These are phyloP conservation scores for Orobanche coerulescens DNA, from an alignment of 257 asterid species.

Conservation along the genomic window DNA sequence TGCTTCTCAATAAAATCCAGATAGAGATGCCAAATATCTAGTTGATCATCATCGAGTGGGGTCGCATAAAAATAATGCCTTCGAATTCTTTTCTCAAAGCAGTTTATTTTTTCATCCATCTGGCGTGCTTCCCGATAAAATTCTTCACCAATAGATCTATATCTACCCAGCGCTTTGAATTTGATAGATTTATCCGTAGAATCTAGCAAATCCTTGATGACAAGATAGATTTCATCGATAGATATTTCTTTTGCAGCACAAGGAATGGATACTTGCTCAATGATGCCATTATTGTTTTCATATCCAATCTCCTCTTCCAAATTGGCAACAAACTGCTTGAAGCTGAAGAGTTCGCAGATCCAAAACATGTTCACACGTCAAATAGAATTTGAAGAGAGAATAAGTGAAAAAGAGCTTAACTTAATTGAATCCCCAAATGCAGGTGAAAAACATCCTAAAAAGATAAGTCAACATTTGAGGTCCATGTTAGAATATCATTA, in stretches of 20 bases:
- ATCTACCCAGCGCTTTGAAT: conserved; percentile 56
- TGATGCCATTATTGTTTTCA: conserved; percentile 29
- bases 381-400: conserved; percentile 6
- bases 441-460: not conserved
- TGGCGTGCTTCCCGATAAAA: conserved; percentile 52
- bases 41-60: conserved; percentile 64
- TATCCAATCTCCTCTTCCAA: conserved; percentile 57
- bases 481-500: not conserved
- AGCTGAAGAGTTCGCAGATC: conserved; percentile 41
- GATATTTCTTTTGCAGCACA: conserved; percentile 28
- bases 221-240: conserved; percentile 45
- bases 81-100: conserved; percentile 52
- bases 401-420: not conserved
- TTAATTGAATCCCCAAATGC: conserved; percentile 6
- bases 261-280: conserved; percentile 31
- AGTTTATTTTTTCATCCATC: conserved; percentile 52
- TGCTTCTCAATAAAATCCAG: conserved; percentile 75
- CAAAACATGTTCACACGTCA: conserved; percentile 14
- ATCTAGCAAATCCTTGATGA: conserved; percentile 59
- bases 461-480: conserved; percentile 1
- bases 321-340: conserved; percentile 62
- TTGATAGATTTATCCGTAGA: conserved; percentile 44
- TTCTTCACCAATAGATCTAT: conserved; percentile 59
- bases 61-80: conserved; percentile 53
- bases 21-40: conserved; percentile 76